Conservation (phyloP, 2,329 filamentous ascomycete species). For the Venturia oleaginea region DNA sequence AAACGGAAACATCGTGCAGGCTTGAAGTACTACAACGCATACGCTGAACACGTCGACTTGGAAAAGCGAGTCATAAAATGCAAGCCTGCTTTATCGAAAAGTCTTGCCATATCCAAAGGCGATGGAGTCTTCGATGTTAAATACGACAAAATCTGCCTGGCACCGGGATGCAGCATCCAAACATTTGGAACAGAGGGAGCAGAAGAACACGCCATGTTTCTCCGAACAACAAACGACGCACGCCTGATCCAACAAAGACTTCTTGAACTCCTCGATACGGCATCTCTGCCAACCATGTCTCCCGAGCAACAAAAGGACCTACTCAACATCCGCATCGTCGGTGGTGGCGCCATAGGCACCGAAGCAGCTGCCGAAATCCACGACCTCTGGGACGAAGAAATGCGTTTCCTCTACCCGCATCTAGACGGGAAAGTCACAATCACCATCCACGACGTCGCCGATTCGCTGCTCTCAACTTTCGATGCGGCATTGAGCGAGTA, state of each 20-base stretch:
- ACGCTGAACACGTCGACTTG: constrained; percentile 31
- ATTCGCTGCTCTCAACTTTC: constrained; percentile 32
- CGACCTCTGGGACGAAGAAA: constrained; percentile 33
- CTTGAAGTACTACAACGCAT: constrained; percentile 30
- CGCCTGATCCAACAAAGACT: constrained; percentile 27
- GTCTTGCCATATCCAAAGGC: not conserved
- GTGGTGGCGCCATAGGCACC: constrained; percentile 35
- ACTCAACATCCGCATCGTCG: constrained; percentile 32
- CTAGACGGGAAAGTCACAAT: constrained; percentile 32
- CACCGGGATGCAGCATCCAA: constrained; percentile 31
- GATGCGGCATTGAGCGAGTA: constrained; percentile 34
- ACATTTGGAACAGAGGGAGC: constrained; percentile 34
- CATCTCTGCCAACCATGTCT: constrained; percentile 24
- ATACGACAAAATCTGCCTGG: constrained; percentile 35
- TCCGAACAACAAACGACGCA: constrained; percentile 29
- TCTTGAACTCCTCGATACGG: constrained; percentile 30
- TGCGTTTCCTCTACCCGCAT: constrained; percentile 32
- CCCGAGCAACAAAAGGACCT: constrained; percentile 25
- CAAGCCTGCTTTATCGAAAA: constrained; percentile 26
- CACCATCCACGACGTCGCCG: constrained; percentile 37
- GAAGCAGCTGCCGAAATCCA: constrained; percentile 36
- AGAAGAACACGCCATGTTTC: constrained; percentile 30
- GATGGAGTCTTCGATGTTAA: constrained; percentile 27
- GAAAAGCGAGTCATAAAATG: constrained; percentile 26
- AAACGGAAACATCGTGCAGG: constrained; percentile 24